Base-by-base conservation (phyloP, 2,329 filamentous ascomycete species). In the Cladophialophora psammophila region DNA sequence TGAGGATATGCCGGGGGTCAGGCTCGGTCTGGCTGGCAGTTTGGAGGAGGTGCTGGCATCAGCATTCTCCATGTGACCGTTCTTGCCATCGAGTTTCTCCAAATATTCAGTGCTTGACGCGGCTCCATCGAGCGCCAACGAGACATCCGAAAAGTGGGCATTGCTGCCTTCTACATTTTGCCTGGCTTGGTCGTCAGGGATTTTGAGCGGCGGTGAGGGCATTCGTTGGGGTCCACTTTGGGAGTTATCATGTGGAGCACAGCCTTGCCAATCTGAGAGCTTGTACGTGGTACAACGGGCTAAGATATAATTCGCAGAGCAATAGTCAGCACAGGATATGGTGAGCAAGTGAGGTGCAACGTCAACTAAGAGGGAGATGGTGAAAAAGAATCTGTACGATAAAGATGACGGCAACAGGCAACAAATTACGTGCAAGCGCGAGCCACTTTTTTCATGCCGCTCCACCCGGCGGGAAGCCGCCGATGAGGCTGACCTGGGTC, bases 1-100 rank as follows among this genome's bases (percentile, higher is more conserved):
- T 2, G 60, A 52, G 10, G 70, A 64, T 13, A 64, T 50, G 18
- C 64, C 58, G n/a, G 62, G 57, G 12, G 59, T 60, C n/a, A 70
- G 59, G 35, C 35, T 65, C n/a, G 65, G 62, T 54, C 65, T 58
- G 18, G 12, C 34, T 13, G 59, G 40, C 10, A 26, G 8, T 34
- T 63, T 63, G 45, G 48, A 18, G 36, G 60, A 35, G 10, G 7
- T 15, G 40, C 31, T 48, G 20, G 20, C n/a, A 9, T 40, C 15
- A 36, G 53, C 31, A 38, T 64, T 40, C n/a, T 63, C 34, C n/a
- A n/a, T 10, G n/a, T 34, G 54, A 34, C 38, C 48, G 61, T 40
- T 32, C n/a, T 63, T 36, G 31, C 38, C 15, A n/a, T 48, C 32
- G 4, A 58, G 9, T 34, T 64, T 60, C 31, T 55, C 59, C 1